Base-by-base conservation (phyloP, 1,139 yeast species). In the Candida sojae region DNA sequence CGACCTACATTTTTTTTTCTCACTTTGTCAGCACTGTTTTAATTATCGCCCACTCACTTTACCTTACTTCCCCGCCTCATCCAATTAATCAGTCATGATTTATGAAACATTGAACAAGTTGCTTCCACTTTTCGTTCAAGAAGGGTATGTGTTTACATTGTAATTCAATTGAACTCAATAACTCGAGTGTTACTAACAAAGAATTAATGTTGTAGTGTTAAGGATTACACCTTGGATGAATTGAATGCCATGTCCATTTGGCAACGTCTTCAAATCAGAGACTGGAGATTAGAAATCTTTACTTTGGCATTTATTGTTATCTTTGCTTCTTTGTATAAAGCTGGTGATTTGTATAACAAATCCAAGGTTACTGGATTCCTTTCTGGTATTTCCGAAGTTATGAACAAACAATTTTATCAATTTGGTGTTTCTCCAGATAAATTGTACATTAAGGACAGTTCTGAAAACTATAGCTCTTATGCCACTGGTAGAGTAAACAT, bases 401-500 rank as follows among this genome's bases (percentile, higher is more conserved):
- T 93, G 57, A 71, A 74, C 40, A 76, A 79, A 44, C 86, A 91
- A 64, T 93, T 93, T 63, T 82, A 75, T 60, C 95, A 87, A 64
- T 93, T 85, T 53, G 98, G 98, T 49, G 84, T 84, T 42, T 65
- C 73, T n/a, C 55, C 71, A 43, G 71, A 73, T 42, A 67, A 70
- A 44, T 70, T 81, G 56, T 78, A 76, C 59, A 73, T 84, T 54
- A 80, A 83, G 62, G 97, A 90, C 64, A 82, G 86, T 47, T 75
- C 87, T 42, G 87, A 88, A 61, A 77, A 81, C 51, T 91, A 70
- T 66, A 74, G 93, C 13, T 76, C 90, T 43, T 93, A 89, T 66
- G 96, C 97, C 41, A 80, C 96, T 49, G 99, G 99, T 54, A 84
- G 99, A 66, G 73, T 82, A 53, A 86, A 88, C 66, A 79, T 93